Conservation (phyloP, 1,284 basidiomycete genomes). For the Neonothopanus nambi region DNA sequence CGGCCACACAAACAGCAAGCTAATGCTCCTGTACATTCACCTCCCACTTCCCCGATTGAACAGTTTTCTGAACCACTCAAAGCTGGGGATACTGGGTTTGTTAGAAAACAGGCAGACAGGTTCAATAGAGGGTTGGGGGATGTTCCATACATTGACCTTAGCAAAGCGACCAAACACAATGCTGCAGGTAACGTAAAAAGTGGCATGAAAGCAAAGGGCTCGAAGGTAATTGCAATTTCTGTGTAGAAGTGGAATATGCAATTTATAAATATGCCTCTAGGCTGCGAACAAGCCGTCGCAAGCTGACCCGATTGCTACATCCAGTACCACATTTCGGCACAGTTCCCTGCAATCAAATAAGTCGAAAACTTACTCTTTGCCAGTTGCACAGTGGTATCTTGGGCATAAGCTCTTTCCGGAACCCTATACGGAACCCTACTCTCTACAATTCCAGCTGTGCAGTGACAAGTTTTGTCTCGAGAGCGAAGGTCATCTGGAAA, state of each 20-base stretch:
- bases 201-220: constrained; percentile 2
- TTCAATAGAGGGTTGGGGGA: neutral
- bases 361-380: constrained; percentile 4
- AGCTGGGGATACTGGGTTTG: neutral
- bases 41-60: neutral
- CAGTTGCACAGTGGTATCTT: constrained; percentile 21
- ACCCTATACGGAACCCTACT: constrained; percentile 16
- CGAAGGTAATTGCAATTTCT: no score
- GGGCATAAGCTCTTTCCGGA: constrained; percentile 15
- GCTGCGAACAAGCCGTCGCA: no score
- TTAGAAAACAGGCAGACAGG: neutral
- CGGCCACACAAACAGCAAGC: constrained; percentile 1
- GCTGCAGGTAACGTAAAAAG: neutral
- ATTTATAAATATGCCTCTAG: no score
- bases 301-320: constrained; percentile 10
- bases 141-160: neutral
- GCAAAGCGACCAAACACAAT: neutral
- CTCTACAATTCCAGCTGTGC: neutral
- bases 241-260: no score
- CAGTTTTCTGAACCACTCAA: constrained; percentile 1
- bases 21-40: neutral
- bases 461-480: neutral
- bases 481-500: neutral
- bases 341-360: no score
- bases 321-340: neutral